Conservation (phyloP, 164 flowering plant species). For the Euptelea pleiosperma region DNA sequence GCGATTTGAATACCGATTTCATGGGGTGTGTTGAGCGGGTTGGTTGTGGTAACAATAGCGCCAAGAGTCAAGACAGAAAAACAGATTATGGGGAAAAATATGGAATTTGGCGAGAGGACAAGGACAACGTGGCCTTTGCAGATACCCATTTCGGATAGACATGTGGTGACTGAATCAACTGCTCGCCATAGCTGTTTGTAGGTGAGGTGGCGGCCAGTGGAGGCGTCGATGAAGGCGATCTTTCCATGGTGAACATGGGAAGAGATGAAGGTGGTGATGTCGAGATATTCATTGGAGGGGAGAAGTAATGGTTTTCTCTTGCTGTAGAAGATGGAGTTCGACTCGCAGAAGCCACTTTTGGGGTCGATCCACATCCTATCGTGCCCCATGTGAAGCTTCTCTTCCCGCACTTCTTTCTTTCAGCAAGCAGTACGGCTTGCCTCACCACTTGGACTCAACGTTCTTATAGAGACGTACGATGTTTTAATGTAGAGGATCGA, state of each 20-base stretch:
- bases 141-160: conserved; percentile 55
- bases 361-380: conserved; percentile 24
- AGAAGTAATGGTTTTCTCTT: conserved; percentile 54
- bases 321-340: conserved; percentile 60
- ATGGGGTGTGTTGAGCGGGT: conserved; percentile 75
- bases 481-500: no score
- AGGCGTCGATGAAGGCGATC: conserved; percentile 80
- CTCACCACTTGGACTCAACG: no score
- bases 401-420: no score
- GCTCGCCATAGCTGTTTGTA: conserved; percentile 59
- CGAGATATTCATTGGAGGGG: conserved; percentile 43
- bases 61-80: conserved; percentile 82
- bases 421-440: no score
- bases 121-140: conserved; percentile 81
- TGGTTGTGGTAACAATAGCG: conserved; percentile 81
- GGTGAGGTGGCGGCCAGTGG: conserved; percentile 66
- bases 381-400: conserved; percentile 7
- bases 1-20: conserved; percentile 71
- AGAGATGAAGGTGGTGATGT: conserved; percentile 76
- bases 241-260: conserved; percentile 61
- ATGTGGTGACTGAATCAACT: conserved; percentile 57
- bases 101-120: conserved; percentile 84
- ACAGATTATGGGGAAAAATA: conserved; percentile 74
- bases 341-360: conserved; percentile 55
- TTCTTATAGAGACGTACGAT: no score